A percentile compares a stretch with the other conserved stretches of the same genome.
These are phyloP conservation scores for Zygosaccharomyces pseudobailii DNA, from an alignment of 1,139 yeast species.

Conservation along the genomic window DNA sequence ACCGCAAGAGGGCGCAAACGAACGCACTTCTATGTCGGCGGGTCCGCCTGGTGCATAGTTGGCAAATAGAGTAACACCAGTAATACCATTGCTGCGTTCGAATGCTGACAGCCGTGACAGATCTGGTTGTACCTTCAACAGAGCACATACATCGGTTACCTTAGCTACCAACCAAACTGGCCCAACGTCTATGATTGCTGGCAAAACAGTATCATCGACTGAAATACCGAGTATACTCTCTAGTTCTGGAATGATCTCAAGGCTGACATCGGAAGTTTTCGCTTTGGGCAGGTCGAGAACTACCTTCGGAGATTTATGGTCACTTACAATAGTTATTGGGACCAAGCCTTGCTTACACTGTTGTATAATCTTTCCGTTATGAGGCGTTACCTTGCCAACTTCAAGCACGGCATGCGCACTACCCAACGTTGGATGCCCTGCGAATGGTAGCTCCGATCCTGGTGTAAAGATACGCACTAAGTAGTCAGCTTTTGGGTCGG, in stretches of 20 bases:
- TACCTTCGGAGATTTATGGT: constrained; percentile 7
- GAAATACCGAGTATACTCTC: constrained; percentile 24
- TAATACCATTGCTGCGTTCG: constrained; percentile 23
- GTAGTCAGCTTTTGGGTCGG: constrained; percentile 40
- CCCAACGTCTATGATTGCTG: constrained; percentile 35
- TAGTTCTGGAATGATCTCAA: constrained; percentile 21
- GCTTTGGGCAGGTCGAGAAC: constrained; percentile 26
- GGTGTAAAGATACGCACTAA: constrained; percentile 47
- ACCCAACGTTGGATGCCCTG: constrained; percentile 59
- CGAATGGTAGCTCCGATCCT: constrained; percentile 47
- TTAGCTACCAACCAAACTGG: constrained; percentile 42
- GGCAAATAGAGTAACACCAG: constrained; percentile 38
- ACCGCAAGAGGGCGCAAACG: constrained; percentile 39
- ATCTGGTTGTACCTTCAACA: constrained; percentile 36
- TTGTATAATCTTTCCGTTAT: constrained; percentile 36
- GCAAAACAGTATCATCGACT: constrained; percentile 26
- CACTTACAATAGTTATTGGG: constrained; percentile 30
- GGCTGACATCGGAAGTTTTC: constrained; percentile 22
- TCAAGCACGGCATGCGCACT: constrained; percentile 43
- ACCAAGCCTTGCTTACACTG: constrained; percentile 45
- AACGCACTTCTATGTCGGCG: constrained; percentile 35
- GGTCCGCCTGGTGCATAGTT: constrained; percentile 32
- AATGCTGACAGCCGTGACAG: constrained; percentile 23
- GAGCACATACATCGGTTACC: constrained; percentile 33
- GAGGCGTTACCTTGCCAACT: constrained; percentile 23